These are phyloP conservation scores for Zygoascus flipseniorum DNA, from an alignment of 805 yeast species.

Conservation along the genomic window DNA sequence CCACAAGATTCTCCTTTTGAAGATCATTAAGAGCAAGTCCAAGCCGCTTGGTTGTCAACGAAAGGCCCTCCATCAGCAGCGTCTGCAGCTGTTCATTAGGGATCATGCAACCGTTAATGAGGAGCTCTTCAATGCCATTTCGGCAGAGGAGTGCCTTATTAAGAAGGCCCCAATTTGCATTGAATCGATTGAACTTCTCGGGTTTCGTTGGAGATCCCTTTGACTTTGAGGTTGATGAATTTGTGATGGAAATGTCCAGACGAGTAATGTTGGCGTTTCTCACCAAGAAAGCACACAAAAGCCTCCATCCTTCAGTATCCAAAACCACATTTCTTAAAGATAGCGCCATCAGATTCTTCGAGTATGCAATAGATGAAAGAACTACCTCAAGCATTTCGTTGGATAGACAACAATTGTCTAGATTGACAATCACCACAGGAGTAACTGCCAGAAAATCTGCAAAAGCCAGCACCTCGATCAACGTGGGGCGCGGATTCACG, in stretches of 20 bases:
- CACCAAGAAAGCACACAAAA: constrained; percentile 40
- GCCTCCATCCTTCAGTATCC: constrained; percentile 66
- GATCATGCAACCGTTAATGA: constrained; percentile 70
- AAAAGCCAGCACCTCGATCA: constrained; percentile 80
- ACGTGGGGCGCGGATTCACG: constrained; percentile 80
- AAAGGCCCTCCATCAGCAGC: constrained; percentile 53
- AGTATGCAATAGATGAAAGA: constrained; percentile 60
- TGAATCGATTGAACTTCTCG: constrained; percentile 45
- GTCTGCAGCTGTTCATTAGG: constrained; percentile 37
- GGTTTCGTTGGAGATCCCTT: not conserved
- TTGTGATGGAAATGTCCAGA: constrained; percentile 23
- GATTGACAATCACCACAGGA: constrained; percentile 63
- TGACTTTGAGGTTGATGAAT: constrained; percentile 5
- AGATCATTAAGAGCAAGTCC: constrained; percentile 75
- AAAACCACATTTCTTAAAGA: constrained; percentile 74
- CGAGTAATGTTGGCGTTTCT: constrained; percentile 15
- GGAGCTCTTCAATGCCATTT: constrained; percentile 71
- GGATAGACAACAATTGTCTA: constrained; percentile 73
- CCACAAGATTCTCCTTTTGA: constrained; percentile 46
- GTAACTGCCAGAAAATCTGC: constrained; percentile 83
- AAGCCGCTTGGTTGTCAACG: constrained; percentile 47
- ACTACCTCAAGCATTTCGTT: constrained; percentile 69
- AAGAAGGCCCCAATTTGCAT: constrained; percentile 76
- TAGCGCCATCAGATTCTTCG: constrained; percentile 59
- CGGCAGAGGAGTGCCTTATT: constrained; percentile 59